These are phyloP conservation scores for Ascomycota sp. DNA, from an alignment of 2,329 filamentous ascomycete genomes.

Conservation along the genomic window DNA sequence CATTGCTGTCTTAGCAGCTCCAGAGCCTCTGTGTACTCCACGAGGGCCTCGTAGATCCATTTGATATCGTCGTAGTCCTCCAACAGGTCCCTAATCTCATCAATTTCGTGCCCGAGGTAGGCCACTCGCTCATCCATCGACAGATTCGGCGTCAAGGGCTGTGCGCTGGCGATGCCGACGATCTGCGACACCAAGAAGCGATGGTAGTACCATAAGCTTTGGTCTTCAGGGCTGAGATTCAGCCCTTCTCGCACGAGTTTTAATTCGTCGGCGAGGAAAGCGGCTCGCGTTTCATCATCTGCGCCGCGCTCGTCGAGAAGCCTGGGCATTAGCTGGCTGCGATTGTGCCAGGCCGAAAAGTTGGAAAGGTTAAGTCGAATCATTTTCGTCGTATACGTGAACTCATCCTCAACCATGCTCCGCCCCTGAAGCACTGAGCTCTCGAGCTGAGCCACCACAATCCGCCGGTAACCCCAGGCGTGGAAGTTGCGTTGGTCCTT, in stretches of 20 bases:
- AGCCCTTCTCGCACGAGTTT: constrained; percentile 1
- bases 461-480: constrained; percentile 79
- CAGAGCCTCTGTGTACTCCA: constrained; percentile 1
- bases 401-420: constrained; percentile 61
- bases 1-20: background rate
- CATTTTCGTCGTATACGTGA: constrained; percentile 80
- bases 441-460: constrained; percentile 60
- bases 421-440: constrained; percentile 25
- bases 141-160: background rate
- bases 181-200: constrained; percentile 1
- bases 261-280: background rate
- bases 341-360: constrained; percentile 91
- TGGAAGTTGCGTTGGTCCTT: constrained; percentile 86
- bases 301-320: background rate
- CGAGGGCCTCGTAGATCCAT: constrained; percentile 1
- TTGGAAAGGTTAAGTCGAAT: constrained; percentile 73
- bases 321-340: constrained; percentile 58
- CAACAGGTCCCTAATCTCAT: constrained; percentile 1
- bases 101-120: constrained; percentile 1
- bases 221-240: constrained; percentile 1
- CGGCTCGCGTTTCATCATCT: background rate
- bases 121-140: background rate
- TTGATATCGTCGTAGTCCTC: constrained; percentile 1
- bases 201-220: constrained; percentile 2
- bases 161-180: background rate